Evolutionary conservation across 1,284 basidiomycete genomes (phyloP), one percentile per base, ranked within the genome.

Genomic region (Ceratobasidium sp.): DNA sequence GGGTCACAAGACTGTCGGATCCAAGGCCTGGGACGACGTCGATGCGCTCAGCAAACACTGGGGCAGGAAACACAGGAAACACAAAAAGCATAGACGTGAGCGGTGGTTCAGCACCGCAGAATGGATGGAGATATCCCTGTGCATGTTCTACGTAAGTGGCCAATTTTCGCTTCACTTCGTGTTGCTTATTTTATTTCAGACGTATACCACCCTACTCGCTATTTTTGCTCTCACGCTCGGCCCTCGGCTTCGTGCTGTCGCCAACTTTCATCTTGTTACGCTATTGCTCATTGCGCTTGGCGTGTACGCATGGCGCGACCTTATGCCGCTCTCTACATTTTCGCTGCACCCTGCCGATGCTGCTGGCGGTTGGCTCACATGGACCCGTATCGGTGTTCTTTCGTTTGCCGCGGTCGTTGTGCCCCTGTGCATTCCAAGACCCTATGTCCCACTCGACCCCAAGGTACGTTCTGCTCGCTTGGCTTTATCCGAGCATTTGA

Each of bases 271-370:
- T 66, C 79, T 84, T 37, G 84, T 83, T 62, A 22, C 83, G 1
- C 80, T 90, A 9, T 80, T 86, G 34, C 83, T 86, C 57, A 64
- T 85, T 68, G 84, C 84, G 0, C 87, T 85, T 79, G 80, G 73
- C 1, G 83, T 88, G 17, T 92, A 89, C 81, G 82, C 84, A 9
- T 91, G 90, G 81, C 87, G 91, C n/a, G 90, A 93, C 81, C 76
- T 92, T 25, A 89, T 87, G 82, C 91, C 92, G 9, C 81, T 91
- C 5, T 84, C 86, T 22, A 92, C 90, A 0, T 90, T 82, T 78
- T 81, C 83, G 51, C 81, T 86, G 7, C 66, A 62, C 4, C 86
- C 88, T 0, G 79, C 83, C 0, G 89, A 90, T 78, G 78, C 80
- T n/a, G 73, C 80, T 1, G 84, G 85, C 6, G 76, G 77, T 52